Evolutionary conservation across 768 basidiomycete species (phyloP), one percentile per base, ranked within the genome.

Genomic region (Boletus sensibilis): DNA sequence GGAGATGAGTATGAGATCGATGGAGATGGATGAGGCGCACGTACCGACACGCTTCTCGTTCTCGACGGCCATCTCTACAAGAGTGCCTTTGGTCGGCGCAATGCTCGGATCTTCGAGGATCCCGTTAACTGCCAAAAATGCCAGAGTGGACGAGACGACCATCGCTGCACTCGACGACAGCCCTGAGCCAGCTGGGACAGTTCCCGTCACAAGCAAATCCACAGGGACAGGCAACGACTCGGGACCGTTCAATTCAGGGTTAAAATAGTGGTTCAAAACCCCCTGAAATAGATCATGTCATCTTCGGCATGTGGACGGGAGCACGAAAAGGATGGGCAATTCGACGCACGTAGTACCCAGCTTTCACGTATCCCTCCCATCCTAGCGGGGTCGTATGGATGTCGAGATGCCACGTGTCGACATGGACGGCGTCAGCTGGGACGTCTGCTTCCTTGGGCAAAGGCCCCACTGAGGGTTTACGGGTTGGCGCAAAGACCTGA

Each of bases 351-450:
- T 87, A 88, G 64, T 90, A 92, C 18, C 88, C 90, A 1, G 90
- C 90, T 68, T 93, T 92, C 64, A 94, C 83, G 68, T 92, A 94
- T 65, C 87, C 92, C 66, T 91, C 90, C 92, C 92, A 94, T 48
- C 87, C 75, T 35, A 92, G 72, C 59, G 85, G 80, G 35, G 79
- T 75, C 34, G 80, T 86, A 43, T 59, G 56, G 58, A 92, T 92
- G 47, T 87, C 88, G 14, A 94, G 74, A 60, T 86, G 78, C 92
- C 92, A 93, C 20, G 74, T 70, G 58, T 81, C 78, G 14, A 72
- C 72, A 56, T 74, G 74, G 18, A 76, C 79, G 4, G 59, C 67
- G 41, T 78, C 68, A 0, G 53, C 56, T 0, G 68, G 66, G 23
- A 66, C 58, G 1, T 78, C 74, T n/a, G 40, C 49, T 25, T 75